Evolutionary conservation across 106 monocot species (phyloP).

Genomic region (Ottelia alismoides): DNA sequence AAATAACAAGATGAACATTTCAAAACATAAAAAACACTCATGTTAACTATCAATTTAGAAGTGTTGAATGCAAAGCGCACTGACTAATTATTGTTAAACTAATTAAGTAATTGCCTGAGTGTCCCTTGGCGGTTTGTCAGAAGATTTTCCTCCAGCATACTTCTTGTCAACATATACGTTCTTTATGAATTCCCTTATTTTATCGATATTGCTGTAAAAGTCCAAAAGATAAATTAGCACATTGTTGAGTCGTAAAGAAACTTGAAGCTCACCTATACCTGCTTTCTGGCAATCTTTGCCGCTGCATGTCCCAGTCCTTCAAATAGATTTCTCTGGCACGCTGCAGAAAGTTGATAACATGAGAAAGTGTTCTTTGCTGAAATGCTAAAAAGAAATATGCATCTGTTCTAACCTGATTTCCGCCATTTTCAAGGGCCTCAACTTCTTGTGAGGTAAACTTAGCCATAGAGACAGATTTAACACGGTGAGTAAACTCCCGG

Average conservation of each 20-base stretch:
- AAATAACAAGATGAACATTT: neutral
- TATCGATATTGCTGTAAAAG: slow-evolving; percentile 58
- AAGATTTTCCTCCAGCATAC: slow-evolving; percentile 48
- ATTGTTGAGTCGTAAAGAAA: neutral
- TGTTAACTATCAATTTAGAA: neutral
- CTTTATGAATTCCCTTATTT: slow-evolving; percentile 91
- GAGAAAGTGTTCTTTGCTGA: too few relatives aligned
- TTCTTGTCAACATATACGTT: slow-evolving; percentile 88
- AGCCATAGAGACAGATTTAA: slow-evolving; percentile 89
- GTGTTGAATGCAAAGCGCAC: neutral
- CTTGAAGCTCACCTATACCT: slow-evolving; percentile 3
- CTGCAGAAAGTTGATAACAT: slow-evolving; percentile 5
- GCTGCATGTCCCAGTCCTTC: slow-evolving; percentile 18
- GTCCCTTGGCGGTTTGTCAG: slow-evolving; percentile 79
- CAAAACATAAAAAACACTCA: neutral
- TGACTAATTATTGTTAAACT: too few relatives aligned
- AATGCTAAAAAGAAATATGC: too few relatives aligned
- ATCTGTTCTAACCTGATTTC: slow-evolving; percentile 25
- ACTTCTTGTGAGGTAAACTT: slow-evolving; percentile 82
- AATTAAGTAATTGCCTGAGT: slow-evolving; percentile 29
- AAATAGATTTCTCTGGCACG: slow-evolving; percentile 24
- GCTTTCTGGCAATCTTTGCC: slow-evolving; percentile 20
- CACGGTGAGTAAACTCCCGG: slow-evolving; percentile 89
- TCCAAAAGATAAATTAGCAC: neutral
- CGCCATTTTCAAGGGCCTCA: slow-evolving; percentile 44